These are phyloP conservation scores for Homolaphlyctis polyrhiza DNA, from an alignment of 371 early-diverging fungal species.

Conservation along the genomic window DNA sequence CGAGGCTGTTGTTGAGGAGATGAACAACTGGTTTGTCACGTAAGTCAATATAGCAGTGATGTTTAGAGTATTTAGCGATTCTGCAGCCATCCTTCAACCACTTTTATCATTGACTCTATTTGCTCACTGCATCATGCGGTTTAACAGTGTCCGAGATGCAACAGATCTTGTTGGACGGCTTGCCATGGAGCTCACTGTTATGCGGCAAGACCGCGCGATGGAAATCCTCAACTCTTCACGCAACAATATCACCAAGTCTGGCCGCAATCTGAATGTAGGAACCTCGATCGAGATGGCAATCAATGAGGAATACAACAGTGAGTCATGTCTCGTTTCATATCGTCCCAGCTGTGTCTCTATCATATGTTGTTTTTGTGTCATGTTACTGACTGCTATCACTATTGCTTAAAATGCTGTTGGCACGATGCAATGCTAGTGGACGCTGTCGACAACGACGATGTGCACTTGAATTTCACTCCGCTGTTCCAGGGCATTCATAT, in stretches of 20 bases:
- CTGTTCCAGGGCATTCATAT: slow-evolving; percentile 95
- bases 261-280: slow-evolving; percentile 18
- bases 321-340: slow-evolving; percentile 8
- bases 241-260: slow-evolving; percentile 2
- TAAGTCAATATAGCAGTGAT: slow-evolving; percentile 21
- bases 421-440: no score
- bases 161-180: slow-evolving; percentile 78
- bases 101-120: neutral
- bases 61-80: neutral
- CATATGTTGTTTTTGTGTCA: no score
- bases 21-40: slow-evolving; percentile 89
- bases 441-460: slow-evolving; percentile 38
- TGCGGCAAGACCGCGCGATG: slow-evolving; percentile 53
- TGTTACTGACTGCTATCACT: no score
- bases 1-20: slow-evolving; percentile 74
- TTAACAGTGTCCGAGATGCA: slow-evolving; percentile 67
- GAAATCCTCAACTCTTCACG: slow-evolving; percentile 52
- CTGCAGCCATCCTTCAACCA: neutral
- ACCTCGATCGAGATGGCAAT: slow-evolving; percentile 76
- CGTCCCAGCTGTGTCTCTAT: no score
- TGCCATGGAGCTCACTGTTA: slow-evolving; percentile 59
- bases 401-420: no score
- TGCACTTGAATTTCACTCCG: slow-evolving; percentile 86
- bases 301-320: slow-evolving; percentile 82
- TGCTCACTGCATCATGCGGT: neutral